These are phyloP conservation scores for Eucalyptus lansdowneana DNA, from an alignment of 345 rosid genomes.

Conservation along the genomic window DNA sequence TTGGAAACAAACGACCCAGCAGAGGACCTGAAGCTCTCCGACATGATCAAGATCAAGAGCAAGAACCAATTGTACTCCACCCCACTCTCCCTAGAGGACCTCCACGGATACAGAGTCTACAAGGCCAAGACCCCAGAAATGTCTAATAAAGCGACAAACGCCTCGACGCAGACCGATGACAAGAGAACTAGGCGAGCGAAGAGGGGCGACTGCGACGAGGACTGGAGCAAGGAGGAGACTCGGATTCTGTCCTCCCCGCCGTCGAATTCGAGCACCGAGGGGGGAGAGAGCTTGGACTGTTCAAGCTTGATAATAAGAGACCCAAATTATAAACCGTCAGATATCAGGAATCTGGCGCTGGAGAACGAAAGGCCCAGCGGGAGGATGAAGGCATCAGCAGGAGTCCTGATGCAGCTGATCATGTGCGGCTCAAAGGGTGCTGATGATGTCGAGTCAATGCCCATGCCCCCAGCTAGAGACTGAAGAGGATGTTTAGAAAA, in stretches of 20 bases:
- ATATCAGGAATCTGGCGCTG: conserved; percentile 13
- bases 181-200: not conserved
- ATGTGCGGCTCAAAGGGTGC: conserved; percentile 26
- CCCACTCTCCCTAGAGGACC: not conserved
- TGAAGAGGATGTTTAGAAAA: not conserved
- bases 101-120: not conserved
- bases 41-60: not conserved
- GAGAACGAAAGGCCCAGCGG: conserved; percentile 20
- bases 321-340: not conserved
- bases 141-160: conserved; percentile 5
- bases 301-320: not conserved
- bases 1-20: conserved; percentile 6
- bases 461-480: not conserved
- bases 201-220: not conserved
- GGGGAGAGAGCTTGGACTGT: conserved; percentile 1
- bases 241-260: conserved; percentile 8
- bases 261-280: conserved; percentile 21
- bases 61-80: not conserved
- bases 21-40: conserved; percentile 7
- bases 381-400: conserved; percentile 39
- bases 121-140: conserved; percentile 5
- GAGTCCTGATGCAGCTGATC: conserved; percentile 35
- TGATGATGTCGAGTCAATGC: not conserved
- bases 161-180: conserved; percentile 43
- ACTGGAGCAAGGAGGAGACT: not conserved